Base-by-base conservation (phyloP, 1,284 basidiomycete species). In the Cutaneotrichosporon cutaneum region DNA sequence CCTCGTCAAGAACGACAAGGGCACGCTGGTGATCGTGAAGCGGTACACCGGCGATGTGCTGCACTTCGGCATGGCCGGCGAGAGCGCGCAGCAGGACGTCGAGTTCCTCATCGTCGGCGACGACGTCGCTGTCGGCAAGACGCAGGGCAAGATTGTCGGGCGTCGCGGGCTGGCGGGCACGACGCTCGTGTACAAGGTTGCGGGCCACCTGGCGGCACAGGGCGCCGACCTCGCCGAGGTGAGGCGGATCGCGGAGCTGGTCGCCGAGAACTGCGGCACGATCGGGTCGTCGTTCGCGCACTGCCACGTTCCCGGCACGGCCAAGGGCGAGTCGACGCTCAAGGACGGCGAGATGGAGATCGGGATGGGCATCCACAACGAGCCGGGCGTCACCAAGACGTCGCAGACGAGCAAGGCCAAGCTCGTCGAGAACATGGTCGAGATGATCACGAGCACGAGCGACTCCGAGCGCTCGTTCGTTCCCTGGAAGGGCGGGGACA, bases 221-320 rank as follows among this genome's bases (percentile, higher is more conserved):
- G 91, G 90, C 3, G 88, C 82, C 0, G 81, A 81, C 59, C 83
- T 96, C n/a, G 85, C 90, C 54, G 84, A 89, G 58, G 90, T 94
- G 8, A 85, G 89, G 74, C 76, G 81, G 35, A 70, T 89, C 11
- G 89, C 91, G 0, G 83, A 89, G 74, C 87, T 85, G 80, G 84
- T 89, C 33, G 83, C 88, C 1, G 82, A 83, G 10, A 83, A 84
- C 52, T 65, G 79, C 16, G 93, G 86, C 6, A 94, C 93, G 1
- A 87, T 95, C 65, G 94, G 94, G 50, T 88, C 90, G 53, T 92
- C 90, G n/a, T 83, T 95, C 50, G 92, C 93, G 52, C 94, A 96
- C 77, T 92, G 90, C 69, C 92, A 95, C 77, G 66, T 67, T 4
- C 66, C 66, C 14, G 66, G 66, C 16, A 67, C 66, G 0, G 44